These are phyloP conservation scores for Andrographis paniculata DNA, from an alignment of 305 asterid genomes.

Conservation along the genomic window DNA sequence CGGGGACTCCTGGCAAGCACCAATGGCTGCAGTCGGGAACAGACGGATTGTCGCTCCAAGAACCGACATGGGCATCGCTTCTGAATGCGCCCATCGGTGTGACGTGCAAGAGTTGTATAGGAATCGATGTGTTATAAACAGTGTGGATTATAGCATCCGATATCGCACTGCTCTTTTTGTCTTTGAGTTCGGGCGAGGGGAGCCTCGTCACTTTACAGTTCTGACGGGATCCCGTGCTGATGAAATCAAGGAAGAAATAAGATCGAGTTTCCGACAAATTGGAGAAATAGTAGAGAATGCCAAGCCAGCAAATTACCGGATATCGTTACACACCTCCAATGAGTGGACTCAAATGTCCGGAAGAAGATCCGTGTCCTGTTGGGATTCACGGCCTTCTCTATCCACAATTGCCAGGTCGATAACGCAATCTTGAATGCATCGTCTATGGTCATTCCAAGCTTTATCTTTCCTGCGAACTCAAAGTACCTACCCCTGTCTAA, in stretches of 20 bases:
- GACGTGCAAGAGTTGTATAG: slow-evolving; percentile 58
- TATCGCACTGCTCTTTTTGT: slow-evolving; percentile 34
- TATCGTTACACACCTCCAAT: slow-evolving; percentile 88
- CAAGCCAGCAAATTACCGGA: not conserved
- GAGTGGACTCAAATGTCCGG: slow-evolving; percentile 84
- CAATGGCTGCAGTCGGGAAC: slow-evolving; percentile 80
- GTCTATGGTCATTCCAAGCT: slow-evolving; percentile 74
- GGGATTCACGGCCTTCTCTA: slow-evolving; percentile 47
- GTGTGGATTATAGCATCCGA: slow-evolving; percentile 55
- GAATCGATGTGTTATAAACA: slow-evolving; percentile 34
- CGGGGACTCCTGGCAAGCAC: slow-evolving; percentile 77
- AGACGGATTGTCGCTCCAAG: slow-evolving; percentile 57
- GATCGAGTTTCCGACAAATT: too few relatives aligned
- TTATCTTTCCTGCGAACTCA: slow-evolving; percentile 73
- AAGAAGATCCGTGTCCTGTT: slow-evolving; percentile 67
- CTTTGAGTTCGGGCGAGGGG: slow-evolving; percentile 37
- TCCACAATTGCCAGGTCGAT: slow-evolving; percentile 80
- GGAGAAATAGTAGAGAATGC: too few relatives aligned
- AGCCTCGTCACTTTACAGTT: slow-evolving; percentile 60
- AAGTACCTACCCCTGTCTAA: slow-evolving; percentile 98
- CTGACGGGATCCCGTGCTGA: slow-evolving; percentile 43
- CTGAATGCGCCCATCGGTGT: slow-evolving; percentile 66
- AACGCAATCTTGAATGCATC: slow-evolving; percentile 58
- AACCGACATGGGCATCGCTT: slow-evolving; percentile 63
- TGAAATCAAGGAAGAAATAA: not conserved